phyloP scores from a whole-genome alignment of 305 asterid genomes.

The Fraxinus latifolia region DNA sequence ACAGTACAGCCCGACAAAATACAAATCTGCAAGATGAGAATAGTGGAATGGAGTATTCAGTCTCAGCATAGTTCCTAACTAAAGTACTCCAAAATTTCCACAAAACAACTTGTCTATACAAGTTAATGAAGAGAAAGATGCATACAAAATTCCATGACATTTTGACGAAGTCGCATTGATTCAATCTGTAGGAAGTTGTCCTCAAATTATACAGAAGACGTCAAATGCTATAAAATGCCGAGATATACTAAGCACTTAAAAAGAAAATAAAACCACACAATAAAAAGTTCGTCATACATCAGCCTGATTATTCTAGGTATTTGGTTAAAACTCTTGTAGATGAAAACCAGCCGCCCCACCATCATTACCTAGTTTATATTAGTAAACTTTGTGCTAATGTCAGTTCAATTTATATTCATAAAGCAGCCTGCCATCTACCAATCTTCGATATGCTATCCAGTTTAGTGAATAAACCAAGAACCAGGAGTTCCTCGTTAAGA shows the following conservation, averaged over 20 bases:
- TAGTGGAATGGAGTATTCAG: not conserved
- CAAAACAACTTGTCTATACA: not conserved
- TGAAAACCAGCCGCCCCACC: not conserved
- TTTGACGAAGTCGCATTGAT: not conserved
- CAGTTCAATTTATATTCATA: not conserved
- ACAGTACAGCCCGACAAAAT: slow-evolving; percentile 68
- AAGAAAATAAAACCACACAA: not conserved
- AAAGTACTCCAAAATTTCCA: not conserved
- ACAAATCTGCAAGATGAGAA: slow-evolving; percentile 59
- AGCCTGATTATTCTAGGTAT: not conserved
- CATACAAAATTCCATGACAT: not conserved
- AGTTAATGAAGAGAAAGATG: not conserved
- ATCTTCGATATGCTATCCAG: not conserved
- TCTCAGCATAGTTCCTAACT: not conserved
- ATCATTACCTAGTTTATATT: not conserved
- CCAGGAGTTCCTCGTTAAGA: not conserved
- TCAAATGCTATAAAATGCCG: not conserved
- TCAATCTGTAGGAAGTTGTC: not conserved
- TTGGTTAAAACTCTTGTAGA: not conserved
- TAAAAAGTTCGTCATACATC: not conserved
- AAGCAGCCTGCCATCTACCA: not conserved
- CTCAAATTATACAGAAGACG: not conserved
- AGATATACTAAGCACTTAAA: not conserved
- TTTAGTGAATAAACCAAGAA: not conserved
- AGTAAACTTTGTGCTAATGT: not conserved